Base-by-base conservation (phyloP, 805 yeast genomes). In the Limtongia smithiae region DNA sequence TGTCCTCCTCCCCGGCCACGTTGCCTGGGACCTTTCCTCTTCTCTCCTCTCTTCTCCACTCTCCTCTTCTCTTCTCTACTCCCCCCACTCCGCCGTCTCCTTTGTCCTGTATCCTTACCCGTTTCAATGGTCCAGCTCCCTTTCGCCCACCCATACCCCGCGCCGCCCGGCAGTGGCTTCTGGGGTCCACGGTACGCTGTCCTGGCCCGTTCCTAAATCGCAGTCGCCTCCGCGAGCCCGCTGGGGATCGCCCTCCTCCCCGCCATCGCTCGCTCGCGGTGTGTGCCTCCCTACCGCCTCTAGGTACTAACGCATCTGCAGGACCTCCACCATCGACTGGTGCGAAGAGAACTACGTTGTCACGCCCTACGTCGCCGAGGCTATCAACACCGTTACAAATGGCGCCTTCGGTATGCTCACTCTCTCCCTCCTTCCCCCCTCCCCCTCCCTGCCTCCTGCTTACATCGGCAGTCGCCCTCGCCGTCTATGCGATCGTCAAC, bases 331-430 rank as follows among this genome's bases (percentile, higher is more conserved):
- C n/a, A 93, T 93, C 33, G 98, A 91, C 64, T 91, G 97, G 97
- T 91, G 98, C 69, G 98, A 91, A 63, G 97, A 93, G 67, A 91
- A 91, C 70, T 91, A 91, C 65, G 91, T 89, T 9, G 85, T 90
- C 1, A 77, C 91, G 11, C 77, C 77, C 11, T 93, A 85, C 62
- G 75, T 93, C 45, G 97, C 97, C 3, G 98, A 93, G 66, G 84
- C 87, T 48, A 76, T 91, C 51, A 93, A 93, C 64, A 86, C 97
- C 2, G 60, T 81, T 24, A 88, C 98, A 37, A 93, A 93, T 57
- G 68, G 75, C 1, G 71, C 71, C 30, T 81, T 80, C 59, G 69
- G 70, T 44, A 36, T 33, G 57, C 44, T 24, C 15, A 9, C 31
- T 3, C 36, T 31, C 37, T 20, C 21, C 28, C 18, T 32, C 28